These are phyloP conservation scores for Trichoderma reesei DNA, from an alignment of 495 filamentous ascomycete species.

Conservation along the genomic window DNA sequence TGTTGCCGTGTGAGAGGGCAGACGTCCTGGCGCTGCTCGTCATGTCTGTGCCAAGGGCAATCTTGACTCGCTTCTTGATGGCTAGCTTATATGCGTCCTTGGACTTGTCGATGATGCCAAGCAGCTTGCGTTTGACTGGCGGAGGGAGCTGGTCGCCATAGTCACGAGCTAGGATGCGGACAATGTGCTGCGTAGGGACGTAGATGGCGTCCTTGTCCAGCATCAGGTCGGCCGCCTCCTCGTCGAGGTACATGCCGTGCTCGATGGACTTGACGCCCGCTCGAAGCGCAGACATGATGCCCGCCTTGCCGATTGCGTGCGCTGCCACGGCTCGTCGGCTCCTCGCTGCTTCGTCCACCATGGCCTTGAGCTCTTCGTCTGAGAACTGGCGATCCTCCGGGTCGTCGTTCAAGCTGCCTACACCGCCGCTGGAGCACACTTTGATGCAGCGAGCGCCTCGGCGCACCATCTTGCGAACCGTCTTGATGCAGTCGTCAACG, in stretches of 20 bases:
- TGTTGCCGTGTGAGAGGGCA: slow-evolving; percentile 25
- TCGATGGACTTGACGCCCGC: slow-evolving; percentile 30
- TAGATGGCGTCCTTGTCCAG: slow-evolving; percentile 25
- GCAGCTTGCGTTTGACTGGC: slow-evolving; percentile 20
- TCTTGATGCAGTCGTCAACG: slow-evolving; percentile 22
- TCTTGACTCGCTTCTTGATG: slow-evolving; percentile 22
- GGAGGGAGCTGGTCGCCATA: slow-evolving; percentile 10
- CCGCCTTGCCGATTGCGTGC: slow-evolving; percentile 29
- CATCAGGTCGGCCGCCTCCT: slow-evolving; percentile 28
- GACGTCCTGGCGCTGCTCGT: slow-evolving; percentile 9
- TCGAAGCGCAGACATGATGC: slow-evolving; percentile 27
- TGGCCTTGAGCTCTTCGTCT: slow-evolving; percentile 26
- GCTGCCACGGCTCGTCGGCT: slow-evolving; percentile 24
- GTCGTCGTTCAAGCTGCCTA: slow-evolving; percentile 22
- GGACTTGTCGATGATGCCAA: slow-evolving; percentile 15
- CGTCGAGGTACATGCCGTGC: slow-evolving; percentile 25
- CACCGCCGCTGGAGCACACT: slow-evolving; percentile 29
- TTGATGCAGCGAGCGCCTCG: slow-evolving; percentile 32
- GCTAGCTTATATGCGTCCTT: slow-evolving; percentile 20
- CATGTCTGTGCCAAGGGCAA: slow-evolving; percentile 24
- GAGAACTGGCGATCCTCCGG: slow-evolving; percentile 27
- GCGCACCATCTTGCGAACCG: slow-evolving; percentile 27
- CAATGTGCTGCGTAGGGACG: slow-evolving; percentile 15
- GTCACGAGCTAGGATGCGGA: slow-evolving; percentile 13
- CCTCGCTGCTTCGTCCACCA: slow-evolving; percentile 30